These are phyloP conservation scores for Starmerella etchellsii DNA, from an alignment of 805 yeast genomes.

Conservation along the genomic window DNA sequence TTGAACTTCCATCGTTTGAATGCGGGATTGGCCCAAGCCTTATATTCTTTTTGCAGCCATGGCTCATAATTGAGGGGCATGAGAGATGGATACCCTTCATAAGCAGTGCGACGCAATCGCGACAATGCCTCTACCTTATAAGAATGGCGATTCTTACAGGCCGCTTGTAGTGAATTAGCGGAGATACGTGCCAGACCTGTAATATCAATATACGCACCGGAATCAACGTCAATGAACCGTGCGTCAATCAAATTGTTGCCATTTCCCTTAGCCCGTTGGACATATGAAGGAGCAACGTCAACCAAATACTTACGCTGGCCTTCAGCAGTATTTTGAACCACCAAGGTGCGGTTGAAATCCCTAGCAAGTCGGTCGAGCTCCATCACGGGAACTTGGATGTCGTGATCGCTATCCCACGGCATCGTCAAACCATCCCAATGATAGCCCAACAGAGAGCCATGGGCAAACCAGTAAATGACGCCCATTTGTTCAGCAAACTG, in stretches of 20 bases:
- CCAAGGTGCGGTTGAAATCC: conserved; percentile 37
- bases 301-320: conserved; percentile 36
- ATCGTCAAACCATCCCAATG: conserved; percentile 37
- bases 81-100: conserved; percentile 44
- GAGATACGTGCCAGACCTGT: conserved; percentile 33
- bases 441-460: conserved; percentile 41
- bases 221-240: conserved; percentile 46
- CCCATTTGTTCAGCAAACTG: conserved; percentile 35
- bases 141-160: conserved; percentile 48
- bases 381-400: conserved; percentile 39
- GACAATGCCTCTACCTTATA: conserved; percentile 37
- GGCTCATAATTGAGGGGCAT: conserved; percentile 33
- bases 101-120: conserved; percentile 42
- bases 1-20: conserved; percentile 20
- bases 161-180: conserved; percentile 16
- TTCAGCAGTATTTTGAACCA: conserved; percentile 35
- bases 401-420: conserved; percentile 43
- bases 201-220: conserved; percentile 48
- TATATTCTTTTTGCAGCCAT: conserved; percentile 32
- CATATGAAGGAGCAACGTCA: conserved; percentile 38
- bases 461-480: conserved; percentile 37
- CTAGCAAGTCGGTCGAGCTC: conserved; percentile 37
- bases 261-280: conserved; percentile 37
- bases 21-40: conserved; percentile 13
- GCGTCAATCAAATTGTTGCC: conserved; percentile 41